phyloP scores from a whole-genome alignment of 225 moss, liverwort and hornwort species.

The Sphagnum contortum region DNA sequence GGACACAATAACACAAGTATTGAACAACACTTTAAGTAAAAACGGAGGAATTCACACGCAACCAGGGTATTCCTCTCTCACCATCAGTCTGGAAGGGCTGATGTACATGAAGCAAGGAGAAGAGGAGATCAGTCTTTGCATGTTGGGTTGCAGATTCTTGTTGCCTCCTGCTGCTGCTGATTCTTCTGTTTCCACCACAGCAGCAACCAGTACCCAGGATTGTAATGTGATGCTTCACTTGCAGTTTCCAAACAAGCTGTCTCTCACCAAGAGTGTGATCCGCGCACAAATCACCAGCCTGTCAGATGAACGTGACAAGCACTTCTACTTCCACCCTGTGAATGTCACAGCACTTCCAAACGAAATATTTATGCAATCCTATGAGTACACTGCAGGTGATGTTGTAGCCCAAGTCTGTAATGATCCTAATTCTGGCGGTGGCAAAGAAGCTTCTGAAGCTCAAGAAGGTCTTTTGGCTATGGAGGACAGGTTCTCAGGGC shows the following conservation, averaged over 20 bases:
- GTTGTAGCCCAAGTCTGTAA: constrained; percentile 16
- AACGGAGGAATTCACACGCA: no score
- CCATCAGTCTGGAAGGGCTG: no score
- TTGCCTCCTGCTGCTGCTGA: constrained; percentile 10
- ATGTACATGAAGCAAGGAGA: constrained; percentile 6
- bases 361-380: neutral
- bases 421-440: neutral
- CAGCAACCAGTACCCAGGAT: constrained; percentile 10
- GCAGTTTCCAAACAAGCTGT: constrained; percentile 25
- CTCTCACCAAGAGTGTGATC: constrained; percentile 32
- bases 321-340: constrained; percentile 13
- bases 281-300: constrained; percentile 30
- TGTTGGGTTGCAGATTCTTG: constrained; percentile 28
- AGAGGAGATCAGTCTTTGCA: constrained; percentile 28
- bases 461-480: neutral
- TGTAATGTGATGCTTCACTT: constrained; percentile 31
- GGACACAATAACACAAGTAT: no score
- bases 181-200: neutral
- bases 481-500: constrained; percentile 4
- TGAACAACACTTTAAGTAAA: no score
- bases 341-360: neutral
- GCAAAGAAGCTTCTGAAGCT: no score
- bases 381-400: constrained; percentile 10
- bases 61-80: no score
- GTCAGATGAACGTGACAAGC: constrained; percentile 1